A percentile compares a stretch with the other conserved stretches of the same genome.
Conservation (phyloP, 2,329 filamentous ascomycete species). For the Epichloe coenophiala region DNA sequence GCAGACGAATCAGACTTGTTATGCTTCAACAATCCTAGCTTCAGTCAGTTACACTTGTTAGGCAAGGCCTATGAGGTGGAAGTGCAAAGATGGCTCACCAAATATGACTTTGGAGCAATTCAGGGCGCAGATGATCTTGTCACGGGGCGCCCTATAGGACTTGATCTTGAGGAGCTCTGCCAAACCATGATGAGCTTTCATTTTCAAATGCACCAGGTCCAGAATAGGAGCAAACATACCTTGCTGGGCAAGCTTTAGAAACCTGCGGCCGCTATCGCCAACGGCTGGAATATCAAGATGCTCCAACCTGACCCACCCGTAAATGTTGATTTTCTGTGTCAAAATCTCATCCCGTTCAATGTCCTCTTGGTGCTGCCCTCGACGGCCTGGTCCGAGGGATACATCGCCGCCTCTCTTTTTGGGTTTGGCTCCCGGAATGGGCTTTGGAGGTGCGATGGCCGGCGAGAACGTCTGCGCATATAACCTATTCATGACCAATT, state of each 20-base stretch:
- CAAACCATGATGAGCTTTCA: not conserved
- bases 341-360: slow-evolving; percentile 94
- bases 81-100: slow-evolving; percentile 37
- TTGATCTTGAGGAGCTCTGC: slow-evolving; percentile 89
- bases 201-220: not conserved
- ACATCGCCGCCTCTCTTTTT: slow-evolving; percentile 56
- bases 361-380: slow-evolving; percentile 94
- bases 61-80: not conserved
- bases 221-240: slow-evolving; percentile 28
- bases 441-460: slow-evolving; percentile 71
- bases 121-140: slow-evolving; percentile 96
- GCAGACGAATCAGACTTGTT: slow-evolving; percentile 88
- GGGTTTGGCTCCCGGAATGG: slow-evolving; percentile 53
- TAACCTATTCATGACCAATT: slow-evolving; percentile 94
- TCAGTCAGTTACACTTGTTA: not conserved
- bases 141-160: slow-evolving; percentile 87
- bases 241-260: slow-evolving; percentile 80
- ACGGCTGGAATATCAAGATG: slow-evolving; percentile 85
- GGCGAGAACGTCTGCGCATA: slow-evolving; percentile 96
- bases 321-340: slow-evolving; percentile 92
- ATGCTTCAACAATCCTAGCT: slow-evolving; percentile 68
- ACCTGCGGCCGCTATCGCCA: slow-evolving; percentile 74
- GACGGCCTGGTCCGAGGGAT: slow-evolving; percentile 66
- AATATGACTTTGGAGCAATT: slow-evolving; percentile 99
- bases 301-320: slow-evolving; percentile 85